Evolutionary conservation across 2,329 filamentous ascomycete genomes (phyloP).

Genomic region (Aspergillus proliferans): DNA sequence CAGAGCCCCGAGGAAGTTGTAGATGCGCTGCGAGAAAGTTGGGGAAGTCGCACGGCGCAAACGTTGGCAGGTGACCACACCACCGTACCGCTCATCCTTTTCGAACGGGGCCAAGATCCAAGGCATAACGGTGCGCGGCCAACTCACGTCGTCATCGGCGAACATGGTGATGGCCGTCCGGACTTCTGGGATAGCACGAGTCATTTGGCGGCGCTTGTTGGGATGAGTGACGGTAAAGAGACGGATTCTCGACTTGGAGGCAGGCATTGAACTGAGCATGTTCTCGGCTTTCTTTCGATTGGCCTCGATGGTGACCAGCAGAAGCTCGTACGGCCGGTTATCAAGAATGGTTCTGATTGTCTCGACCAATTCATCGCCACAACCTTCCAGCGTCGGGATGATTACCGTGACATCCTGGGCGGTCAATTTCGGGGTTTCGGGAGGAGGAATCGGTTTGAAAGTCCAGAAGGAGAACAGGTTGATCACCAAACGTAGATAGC

Average conservation of each 20-base stretch:
- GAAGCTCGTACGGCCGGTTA: slow-evolving; percentile 58
- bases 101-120: slow-evolving; percentile 95
- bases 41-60: slow-evolving; percentile 63
- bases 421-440: slow-evolving; percentile 71
- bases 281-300: slow-evolving; percentile 64
- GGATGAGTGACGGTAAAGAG: slow-evolving; percentile 75
- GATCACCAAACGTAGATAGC: slow-evolving; percentile 78
- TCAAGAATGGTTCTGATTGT: slow-evolving; percentile 60
- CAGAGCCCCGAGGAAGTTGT: slow-evolving; percentile 83
- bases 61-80: slow-evolving; percentile 86
- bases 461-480: slow-evolving; percentile 80
- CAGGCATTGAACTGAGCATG: slow-evolving; percentile 51
- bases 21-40: slow-evolving; percentile 58
- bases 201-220: slow-evolving; percentile 93
- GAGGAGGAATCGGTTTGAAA: slow-evolving; percentile 78
- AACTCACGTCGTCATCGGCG: slow-evolving; percentile 92
- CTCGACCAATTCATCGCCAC: slow-evolving; percentile 72
- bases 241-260: slow-evolving; percentile 60
- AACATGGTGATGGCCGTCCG: slow-evolving; percentile 80
- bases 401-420: slow-evolving; percentile 86
- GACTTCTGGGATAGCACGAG: slow-evolving; percentile 80
- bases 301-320: slow-evolving; percentile 80
- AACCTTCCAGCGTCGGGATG: slow-evolving; percentile 84
- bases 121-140: slow-evolving; percentile 75
- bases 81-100: slow-evolving; percentile 67